Evolutionary conservation across 1,284 basidiomycete genomes (phyloP).

Genomic region (Boletus albobrunnescens): DNA sequence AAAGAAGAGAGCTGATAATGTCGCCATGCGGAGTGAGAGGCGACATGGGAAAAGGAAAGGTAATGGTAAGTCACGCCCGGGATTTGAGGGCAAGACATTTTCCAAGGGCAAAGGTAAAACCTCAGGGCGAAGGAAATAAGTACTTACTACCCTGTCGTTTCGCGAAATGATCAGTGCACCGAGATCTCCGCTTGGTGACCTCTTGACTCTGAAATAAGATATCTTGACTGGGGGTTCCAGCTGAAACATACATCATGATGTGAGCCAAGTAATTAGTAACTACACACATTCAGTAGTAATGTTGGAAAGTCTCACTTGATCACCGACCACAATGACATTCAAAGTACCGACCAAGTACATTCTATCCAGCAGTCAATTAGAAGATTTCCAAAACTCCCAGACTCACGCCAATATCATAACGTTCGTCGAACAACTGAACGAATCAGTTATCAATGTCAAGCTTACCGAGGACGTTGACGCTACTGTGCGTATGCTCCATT

Average conservation of each 20-base stretch:
- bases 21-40: constrained; percentile 76
- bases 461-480: constrained; percentile 62
- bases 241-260: too few relatives aligned
- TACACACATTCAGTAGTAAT: too few relatives aligned
- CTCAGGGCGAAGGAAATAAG: constrained; percentile 19
- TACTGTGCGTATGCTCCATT: constrained; percentile 42
- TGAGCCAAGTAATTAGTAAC: too few relatives aligned
- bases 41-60: constrained; percentile 73
- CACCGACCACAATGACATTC: constrained; percentile 26
- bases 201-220: too few relatives aligned
- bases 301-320: constrained; percentile 4
- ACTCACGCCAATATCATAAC: constrained; percentile 69
- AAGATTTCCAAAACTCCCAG: constrained; percentile 75
- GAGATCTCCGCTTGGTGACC: too few relatives aligned
- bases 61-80: constrained; percentile 73
- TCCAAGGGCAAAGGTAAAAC: constrained; percentile 41
- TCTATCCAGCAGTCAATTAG: constrained; percentile 74
- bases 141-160: too few relatives aligned
- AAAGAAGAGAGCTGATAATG: constrained; percentile 87
- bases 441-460: constrained; percentile 72
- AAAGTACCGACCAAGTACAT: constrained; percentile 67
- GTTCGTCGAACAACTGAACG: constrained; percentile 79
- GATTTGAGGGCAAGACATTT: constrained; percentile 78
- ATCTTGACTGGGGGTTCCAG: too few relatives aligned
- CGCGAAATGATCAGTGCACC: too few relatives aligned